These are phyloP conservation scores for Xerocomus brunneocitrinus DNA, from an alignment of 768 basidiomycete genomes.

Conservation along the genomic window DNA sequence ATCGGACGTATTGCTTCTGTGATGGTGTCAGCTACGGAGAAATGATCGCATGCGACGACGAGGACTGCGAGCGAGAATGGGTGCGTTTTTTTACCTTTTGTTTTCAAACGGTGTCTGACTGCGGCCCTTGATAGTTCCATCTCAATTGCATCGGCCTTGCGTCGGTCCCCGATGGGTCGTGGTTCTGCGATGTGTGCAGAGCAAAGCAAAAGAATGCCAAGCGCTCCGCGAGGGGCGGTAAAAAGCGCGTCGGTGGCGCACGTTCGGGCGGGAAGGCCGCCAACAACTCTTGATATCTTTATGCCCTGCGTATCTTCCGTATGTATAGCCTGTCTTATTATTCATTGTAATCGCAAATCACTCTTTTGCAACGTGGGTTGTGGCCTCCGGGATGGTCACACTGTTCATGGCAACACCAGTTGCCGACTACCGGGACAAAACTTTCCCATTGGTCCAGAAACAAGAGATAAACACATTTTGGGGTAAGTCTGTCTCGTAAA, in stretches of 20 bases:
- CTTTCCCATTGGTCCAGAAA: neutral
- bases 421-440: too few species aligned
- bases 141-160: constrained; percentile 67
- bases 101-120: constrained; percentile 8
- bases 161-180: constrained; percentile 61
- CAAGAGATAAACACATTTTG: neutral
- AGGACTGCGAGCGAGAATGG: constrained; percentile 83
- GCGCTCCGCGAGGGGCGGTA: constrained; percentile 50
- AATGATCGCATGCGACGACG: constrained; percentile 92
- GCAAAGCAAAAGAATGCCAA: constrained; percentile 47
- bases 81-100: constrained; percentile 42
- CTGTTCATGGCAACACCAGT: too few species aligned
- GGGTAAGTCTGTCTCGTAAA: neutral
- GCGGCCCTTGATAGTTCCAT: constrained; percentile 58
- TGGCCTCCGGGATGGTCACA: too few species aligned
- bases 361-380: neutral
- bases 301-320: constrained; percentile 1
- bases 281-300: constrained; percentile 24
- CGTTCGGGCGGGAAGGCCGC: constrained; percentile 29
- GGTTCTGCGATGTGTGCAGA: constrained; percentile 72
- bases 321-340: constrained; percentile 21
- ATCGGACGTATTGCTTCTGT: constrained; percentile 81
- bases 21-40: constrained; percentile 82
- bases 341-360: constrained; percentile 19
- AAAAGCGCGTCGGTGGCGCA: constrained; percentile 42